phyloP scores from a whole-genome alignment of 495 filamentous ascomycete genomes.

The Parathielavia appendiculata region DNA sequence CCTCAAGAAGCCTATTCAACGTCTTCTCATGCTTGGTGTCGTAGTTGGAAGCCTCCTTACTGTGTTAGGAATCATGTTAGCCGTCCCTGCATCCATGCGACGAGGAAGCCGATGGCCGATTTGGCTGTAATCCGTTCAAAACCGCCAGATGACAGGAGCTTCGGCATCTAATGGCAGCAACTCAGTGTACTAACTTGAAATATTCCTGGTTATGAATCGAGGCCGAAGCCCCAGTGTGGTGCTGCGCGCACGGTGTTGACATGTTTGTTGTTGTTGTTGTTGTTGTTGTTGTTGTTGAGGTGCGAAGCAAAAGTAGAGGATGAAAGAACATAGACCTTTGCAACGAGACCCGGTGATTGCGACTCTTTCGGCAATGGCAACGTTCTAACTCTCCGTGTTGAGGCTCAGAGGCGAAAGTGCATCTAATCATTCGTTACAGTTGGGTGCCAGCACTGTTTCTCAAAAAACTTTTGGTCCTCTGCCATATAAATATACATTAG shows the following conservation, averaged over 20 bases:
- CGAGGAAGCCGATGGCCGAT: not conserved
- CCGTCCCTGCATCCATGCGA: not conserved
- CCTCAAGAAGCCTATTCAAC: constrained; percentile 38
- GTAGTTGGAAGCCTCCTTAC: constrained; percentile 38
- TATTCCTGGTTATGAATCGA: constrained; percentile 39
- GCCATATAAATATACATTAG: not conserved
- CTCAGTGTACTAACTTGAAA: constrained; percentile 38
- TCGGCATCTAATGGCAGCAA: too few relatives aligned
- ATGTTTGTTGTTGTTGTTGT: not conserved
- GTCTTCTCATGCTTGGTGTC: constrained; percentile 40
- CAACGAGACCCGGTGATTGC: too few relatives aligned
- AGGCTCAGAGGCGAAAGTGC: not conserved
- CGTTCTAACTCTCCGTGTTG: not conserved
- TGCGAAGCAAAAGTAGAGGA: too few relatives aligned
- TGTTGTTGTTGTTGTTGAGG: not conserved
- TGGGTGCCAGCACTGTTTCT: too few relatives aligned
- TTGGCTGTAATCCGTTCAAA: not conserved
- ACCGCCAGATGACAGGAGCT: too few relatives aligned
- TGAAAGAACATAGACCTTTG: too few relatives aligned
- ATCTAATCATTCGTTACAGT: too few relatives aligned
- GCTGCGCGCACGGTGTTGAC: not conserved
- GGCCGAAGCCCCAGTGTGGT: constrained; percentile 12
- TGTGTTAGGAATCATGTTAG: constrained; percentile 9
- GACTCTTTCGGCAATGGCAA: too few relatives aligned
- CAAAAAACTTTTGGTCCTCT: too few relatives aligned